Percentiles rank a stretch among this genome's conserved stretches.
Evolutionary conservation across 225 moss, liverwort and hornwort genomes (phyloP).

Genomic region (Marchantia paleacea): DNA sequence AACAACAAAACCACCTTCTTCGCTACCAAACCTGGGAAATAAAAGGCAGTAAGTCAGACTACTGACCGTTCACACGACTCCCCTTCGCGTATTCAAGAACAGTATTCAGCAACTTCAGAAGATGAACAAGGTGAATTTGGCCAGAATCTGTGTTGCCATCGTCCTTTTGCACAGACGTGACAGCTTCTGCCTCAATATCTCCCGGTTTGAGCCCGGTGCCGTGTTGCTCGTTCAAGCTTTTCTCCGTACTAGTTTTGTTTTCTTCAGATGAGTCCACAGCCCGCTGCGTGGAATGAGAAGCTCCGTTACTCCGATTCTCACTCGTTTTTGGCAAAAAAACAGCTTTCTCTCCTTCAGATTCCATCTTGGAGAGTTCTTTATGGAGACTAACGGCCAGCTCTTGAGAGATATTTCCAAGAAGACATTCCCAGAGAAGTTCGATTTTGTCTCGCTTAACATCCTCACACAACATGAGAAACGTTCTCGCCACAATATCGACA

Average conservation of each 20-base stretch:
- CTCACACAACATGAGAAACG: constrained; percentile 70
- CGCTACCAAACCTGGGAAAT: neutral
- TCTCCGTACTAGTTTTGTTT: neutral
- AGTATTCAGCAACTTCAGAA: constrained; percentile 68
- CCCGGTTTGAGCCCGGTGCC: neutral
- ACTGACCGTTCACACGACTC: constrained; percentile 71
- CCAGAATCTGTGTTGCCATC: neutral
- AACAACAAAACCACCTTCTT: no score
- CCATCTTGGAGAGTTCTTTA: neutral
- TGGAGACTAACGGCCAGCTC: constrained; percentile 37
- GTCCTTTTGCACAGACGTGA: neutral
- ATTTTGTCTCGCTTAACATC: constrained; percentile 80
- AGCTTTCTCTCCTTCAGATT: neutral
- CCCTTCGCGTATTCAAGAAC: constrained; percentile 87
- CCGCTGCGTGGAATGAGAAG: neutral
- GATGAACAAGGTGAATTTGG: constrained; percentile 59
- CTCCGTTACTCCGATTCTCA: neutral
- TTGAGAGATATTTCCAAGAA: constrained; percentile 54
- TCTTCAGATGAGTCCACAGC: neutral
- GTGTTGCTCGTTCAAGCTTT: neutral
- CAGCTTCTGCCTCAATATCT: neutral
- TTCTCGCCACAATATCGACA: constrained; percentile 69
- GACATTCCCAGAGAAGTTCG: constrained; percentile 68
- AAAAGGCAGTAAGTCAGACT: neutral
- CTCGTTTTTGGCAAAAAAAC: neutral